These are phyloP conservation scores for Talaromyces piceae DNA, from an alignment of 2,329 filamentous ascomycete genomes.

Conservation along the genomic window DNA sequence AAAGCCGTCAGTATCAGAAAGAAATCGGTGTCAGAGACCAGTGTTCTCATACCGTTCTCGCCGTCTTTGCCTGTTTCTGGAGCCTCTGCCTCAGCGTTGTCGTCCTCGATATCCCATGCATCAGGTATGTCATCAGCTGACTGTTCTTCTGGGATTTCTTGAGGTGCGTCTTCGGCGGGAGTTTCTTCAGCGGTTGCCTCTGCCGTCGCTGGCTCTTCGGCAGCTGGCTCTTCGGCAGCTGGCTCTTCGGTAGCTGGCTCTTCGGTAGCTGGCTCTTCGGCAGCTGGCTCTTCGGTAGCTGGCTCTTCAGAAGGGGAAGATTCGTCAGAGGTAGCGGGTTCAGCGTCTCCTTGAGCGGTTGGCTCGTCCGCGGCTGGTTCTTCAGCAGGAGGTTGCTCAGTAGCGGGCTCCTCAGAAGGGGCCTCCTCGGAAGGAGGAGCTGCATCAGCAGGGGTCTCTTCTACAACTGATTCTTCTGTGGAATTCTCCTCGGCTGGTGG, in stretches of 20 bases:
- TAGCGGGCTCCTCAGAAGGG: constrained; percentile 8
- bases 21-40: constrained; percentile 19
- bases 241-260: constrained; percentile 7
- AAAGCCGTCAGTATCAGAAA: constrained; percentile 11
- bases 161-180: constrained; percentile 11
- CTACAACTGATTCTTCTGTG: constrained; percentile 7
- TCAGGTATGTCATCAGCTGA: constrained; percentile 5
- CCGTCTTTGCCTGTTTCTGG: constrained; percentile 4
- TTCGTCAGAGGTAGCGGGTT: too few relatives aligned
- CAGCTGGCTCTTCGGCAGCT: constrained; percentile 13
- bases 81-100: constrained; percentile 2
- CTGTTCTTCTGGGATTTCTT: constrained; percentile 8
- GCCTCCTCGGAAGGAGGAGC: constrained; percentile 10
- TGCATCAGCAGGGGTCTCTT: not conserved
- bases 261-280: constrained; percentile 12
- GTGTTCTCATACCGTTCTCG: constrained; percentile 10
- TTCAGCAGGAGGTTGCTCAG: constrained; percentile 13
- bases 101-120: constrained; percentile 9
- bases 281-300: constrained; percentile 13
- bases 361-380: constrained; percentile 13
- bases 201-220: constrained; percentile 13
- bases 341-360: too few relatives aligned
- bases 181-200: constrained; percentile 11
- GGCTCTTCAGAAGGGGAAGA: too few relatives aligned
- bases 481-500: not conserved